Evolutionary conservation across 1,284 basidiomycete genomes (phyloP).

Genomic region (Apiotrichum porosum): DNA sequence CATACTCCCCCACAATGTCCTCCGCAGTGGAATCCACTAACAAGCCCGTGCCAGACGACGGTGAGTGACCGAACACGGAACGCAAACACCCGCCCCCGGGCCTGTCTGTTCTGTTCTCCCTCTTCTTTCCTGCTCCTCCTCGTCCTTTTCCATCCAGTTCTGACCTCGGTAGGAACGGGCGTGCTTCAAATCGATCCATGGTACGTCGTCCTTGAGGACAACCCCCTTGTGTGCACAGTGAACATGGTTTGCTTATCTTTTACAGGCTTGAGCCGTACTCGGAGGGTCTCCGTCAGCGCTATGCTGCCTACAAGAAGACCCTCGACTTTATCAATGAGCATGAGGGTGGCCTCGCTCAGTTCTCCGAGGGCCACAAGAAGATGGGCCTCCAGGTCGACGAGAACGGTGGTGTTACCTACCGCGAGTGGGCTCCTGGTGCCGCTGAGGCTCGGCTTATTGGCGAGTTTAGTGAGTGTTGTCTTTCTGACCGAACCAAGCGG

Average conservation of each 20-base stretch:
- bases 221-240: no score
- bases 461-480: conserved; percentile 77
- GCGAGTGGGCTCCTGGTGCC: conserved; percentile 95
- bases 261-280: conserved; percentile 67
- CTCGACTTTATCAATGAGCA: conserved; percentile 64
- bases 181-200: conserved; percentile 45
- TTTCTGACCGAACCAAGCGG: neutral
- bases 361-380: conserved; percentile 78
- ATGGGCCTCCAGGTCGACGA: conserved; percentile 74
- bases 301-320: conserved; percentile 67
- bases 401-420: conserved; percentile 71
- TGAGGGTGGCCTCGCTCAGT: conserved; percentile 85
- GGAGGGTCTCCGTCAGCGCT: conserved; percentile 64
- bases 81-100: neutral
- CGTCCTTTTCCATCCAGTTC: neutral
- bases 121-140: no score
- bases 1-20: neutral
- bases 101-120: neutral
- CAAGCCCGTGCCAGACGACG: conserved; percentile 2
- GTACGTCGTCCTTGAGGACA: conserved; percentile 16
- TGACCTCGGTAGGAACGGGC: conserved; percentile 33
- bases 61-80: neutral
- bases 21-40: neutral
- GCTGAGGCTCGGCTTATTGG: conserved; percentile 78
- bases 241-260: neutral